A percentile compares a stretch with the other conserved stretches of the same genome.
phyloP scores from a whole-genome alignment of 306 rosid genomes.

The Ceratonia siliqua region DNA sequence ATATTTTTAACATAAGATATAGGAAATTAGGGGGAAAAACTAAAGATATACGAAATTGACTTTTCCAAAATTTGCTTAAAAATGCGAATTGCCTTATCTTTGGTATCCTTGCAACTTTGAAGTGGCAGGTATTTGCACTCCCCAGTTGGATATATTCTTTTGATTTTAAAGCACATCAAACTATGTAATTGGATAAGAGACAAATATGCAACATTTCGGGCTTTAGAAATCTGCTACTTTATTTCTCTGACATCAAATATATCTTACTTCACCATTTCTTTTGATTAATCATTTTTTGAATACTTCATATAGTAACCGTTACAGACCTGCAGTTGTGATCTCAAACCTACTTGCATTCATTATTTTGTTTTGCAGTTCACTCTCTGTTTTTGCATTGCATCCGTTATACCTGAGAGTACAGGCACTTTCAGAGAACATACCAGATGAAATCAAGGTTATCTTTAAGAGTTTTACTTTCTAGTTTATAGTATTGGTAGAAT shows the following conservation, averaged over 20 bases:
- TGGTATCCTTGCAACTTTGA: slow-evolving; percentile 26
- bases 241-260: slow-evolving; percentile 16
- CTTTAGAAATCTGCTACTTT: neutral
- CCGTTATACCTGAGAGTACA: slow-evolving; percentile 92
- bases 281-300: neutral
- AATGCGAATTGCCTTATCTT: slow-evolving; percentile 4
- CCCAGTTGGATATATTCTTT: slow-evolving; percentile 16
- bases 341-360: slow-evolving; percentile 11
- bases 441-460: slow-evolving; percentile 77
- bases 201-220: slow-evolving; percentile 9
- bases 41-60: neutral
- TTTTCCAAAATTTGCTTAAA: slow-evolving; percentile 9
- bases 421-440: slow-evolving; percentile 75
- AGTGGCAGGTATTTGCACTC: slow-evolving; percentile 17
- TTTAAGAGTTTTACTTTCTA: slow-evolving; percentile 15
- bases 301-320: slow-evolving; percentile 11
- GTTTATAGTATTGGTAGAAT: neutral
- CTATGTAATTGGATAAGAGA: slow-evolving; percentile 16
- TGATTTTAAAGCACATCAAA: slow-evolving; percentile 16
- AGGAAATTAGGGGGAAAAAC: neutral
- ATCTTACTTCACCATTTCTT: slow-evolving; percentile 8
- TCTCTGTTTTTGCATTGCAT: slow-evolving; percentile 93
- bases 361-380: slow-evolving; percentile 67
- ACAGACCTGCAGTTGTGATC: slow-evolving; percentile 17
- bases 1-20: too few relatives aligned